Evolutionary conservation across 306 rosid species (phyloP).

Genomic region (Cyclanthera cordifolia): DNA sequence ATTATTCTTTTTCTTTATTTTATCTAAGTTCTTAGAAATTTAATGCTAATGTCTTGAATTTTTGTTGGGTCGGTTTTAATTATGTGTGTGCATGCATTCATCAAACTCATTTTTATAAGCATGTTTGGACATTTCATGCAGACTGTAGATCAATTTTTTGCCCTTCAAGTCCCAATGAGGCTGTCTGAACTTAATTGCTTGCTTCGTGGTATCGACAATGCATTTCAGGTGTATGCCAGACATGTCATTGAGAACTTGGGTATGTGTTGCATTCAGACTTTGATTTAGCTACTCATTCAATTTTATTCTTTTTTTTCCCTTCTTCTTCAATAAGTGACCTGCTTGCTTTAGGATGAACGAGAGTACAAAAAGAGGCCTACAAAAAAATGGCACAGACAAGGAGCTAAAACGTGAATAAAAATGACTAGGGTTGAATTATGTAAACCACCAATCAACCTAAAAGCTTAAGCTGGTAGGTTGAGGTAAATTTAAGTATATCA

Average conservation of each 20-base stretch:
- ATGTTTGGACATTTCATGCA: constrained; percentile 30
- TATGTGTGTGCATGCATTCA: background rate
- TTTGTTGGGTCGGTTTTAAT: background rate
- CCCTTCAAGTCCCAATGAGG: constrained; percentile 94
- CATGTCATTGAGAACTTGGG: constrained; percentile 60
- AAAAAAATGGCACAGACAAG: background rate
- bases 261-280: constrained; percentile 23
- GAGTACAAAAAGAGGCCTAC: background rate
- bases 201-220: constrained; percentile 94
- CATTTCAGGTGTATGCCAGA: constrained; percentile 75
- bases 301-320: background rate
- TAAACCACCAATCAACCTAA: too few relatives aligned
- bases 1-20: background rate
- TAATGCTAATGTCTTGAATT: background rate
- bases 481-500: too few relatives aligned
- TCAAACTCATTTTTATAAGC: constrained; percentile 3
- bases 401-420: background rate
- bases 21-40: background rate
- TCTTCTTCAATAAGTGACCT: background rate
- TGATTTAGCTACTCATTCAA: background rate
- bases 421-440: too few relatives aligned
- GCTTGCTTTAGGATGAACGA: background rate
- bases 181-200: constrained; percentile 69
- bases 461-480: too few relatives aligned
- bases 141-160: constrained; percentile 93